Base-by-base conservation (phyloP, 1,284 basidiomycete genomes). In the Ustilago curta region DNA sequence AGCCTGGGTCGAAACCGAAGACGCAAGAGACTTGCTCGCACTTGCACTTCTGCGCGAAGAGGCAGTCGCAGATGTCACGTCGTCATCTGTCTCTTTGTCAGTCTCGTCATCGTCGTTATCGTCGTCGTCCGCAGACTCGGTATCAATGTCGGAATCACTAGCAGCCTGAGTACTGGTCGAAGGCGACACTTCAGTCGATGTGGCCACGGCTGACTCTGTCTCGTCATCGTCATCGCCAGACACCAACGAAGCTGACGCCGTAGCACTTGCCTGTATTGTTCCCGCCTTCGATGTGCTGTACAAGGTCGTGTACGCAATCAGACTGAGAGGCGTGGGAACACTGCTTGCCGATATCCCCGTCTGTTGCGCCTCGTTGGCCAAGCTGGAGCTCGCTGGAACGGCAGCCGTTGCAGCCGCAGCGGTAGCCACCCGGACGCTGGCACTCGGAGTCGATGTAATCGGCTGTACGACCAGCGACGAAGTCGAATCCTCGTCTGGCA, bases 281-380 rank as follows among this genome's bases (percentile, higher is more conserved):
- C 8, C 12, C 3, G 21, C 29, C 5, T 32, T 18, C 19, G 27
- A 2, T 2, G 54, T 27, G 25, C 44, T 32, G 23, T 56, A 56
- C 54, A 48, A n/a, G 3, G 54, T 56, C 32, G 54, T 27, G n/a
- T 27, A 56, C 12, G 54, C 42, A 25, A 47, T 14, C 29, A 47
- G 8, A 29, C 54, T 56, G 8, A 18, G 27, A 29, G 25, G 25
- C 11, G 44, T n/a, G 14, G n/a, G 31, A 23, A 31, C 23, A 27
- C 21, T 50, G 42, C 19, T 27, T 11, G 42, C 4, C 4, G 42
- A 12, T 1, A 49, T 14, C 16, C 19, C 16, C 25, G 45, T 49
- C 45, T 58, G 55, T 12, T 35, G 45, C 3, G n/a, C 47, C n/a
- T 18, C 37, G 8, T 14, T 29, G 31, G 16, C 21, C 11, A 49